These are phyloP conservation scores for Russula sp. DNA, from an alignment of 768 basidiomycete species.

Conservation along the genomic window DNA sequence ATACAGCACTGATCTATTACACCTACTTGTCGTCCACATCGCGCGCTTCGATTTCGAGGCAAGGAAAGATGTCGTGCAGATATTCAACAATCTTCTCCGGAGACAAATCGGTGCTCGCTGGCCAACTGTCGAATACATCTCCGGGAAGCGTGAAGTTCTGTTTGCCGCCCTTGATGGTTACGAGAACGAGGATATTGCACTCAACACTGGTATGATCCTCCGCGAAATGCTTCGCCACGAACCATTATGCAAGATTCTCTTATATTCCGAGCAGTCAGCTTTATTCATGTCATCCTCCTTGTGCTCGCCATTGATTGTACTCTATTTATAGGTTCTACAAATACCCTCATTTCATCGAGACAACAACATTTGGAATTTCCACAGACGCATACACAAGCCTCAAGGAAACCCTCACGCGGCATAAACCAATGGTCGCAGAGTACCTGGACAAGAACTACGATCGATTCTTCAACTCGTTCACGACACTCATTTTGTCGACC, in stretches of 20 bases:
- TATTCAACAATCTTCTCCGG: conserved; percentile 83
- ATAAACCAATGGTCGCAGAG: conserved; percentile 97
- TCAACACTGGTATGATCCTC: conserved; percentile 97
- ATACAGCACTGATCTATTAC: conserved; percentile 85
- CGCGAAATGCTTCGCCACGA: conserved; percentile 97
- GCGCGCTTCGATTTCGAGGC: conserved; percentile 93
- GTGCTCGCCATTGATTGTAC: neutral
- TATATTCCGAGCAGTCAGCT: conserved; percentile 91
- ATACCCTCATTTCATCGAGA: conserved; percentile 95
- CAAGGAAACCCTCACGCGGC: conserved; percentile 94
- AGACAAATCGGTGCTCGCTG: conserved; percentile 91
- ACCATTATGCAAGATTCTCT: conserved; percentile 79
- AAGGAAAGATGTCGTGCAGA: conserved; percentile 79
- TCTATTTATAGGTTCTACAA: conserved; percentile 74
- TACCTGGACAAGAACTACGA: conserved; percentile 98
- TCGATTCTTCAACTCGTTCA: conserved; percentile 93
- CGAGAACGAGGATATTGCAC: conserved; percentile 90
- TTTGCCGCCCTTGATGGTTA: conserved; percentile 91
- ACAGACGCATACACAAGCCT: conserved; percentile 97
- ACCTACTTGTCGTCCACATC: conserved; percentile 76
- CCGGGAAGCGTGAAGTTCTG: conserved; percentile 67
- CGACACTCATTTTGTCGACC: conserved; percentile 83
- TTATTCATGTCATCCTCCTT: neutral
- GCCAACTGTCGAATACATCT: conserved; percentile 96
- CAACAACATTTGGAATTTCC: conserved; percentile 95